Evolutionary conservation across 352 stramenopile species (phyloP).

Genomic region (Globisporangium recalcitrans): DNA sequence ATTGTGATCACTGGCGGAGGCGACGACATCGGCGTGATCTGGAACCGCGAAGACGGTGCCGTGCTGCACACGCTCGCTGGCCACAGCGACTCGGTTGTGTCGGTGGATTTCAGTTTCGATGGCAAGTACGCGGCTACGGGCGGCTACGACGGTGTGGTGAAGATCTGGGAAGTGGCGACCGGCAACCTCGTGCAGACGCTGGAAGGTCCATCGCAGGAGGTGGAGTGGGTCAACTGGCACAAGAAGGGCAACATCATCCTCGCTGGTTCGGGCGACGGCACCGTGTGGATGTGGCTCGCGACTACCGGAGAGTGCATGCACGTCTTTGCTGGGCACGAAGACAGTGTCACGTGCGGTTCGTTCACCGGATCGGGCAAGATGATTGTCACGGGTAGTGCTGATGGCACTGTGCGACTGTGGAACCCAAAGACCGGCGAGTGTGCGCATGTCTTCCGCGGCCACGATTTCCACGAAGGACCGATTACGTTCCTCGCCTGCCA

Average conservation of each 20-base stretch:
- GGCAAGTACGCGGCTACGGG: conserved; percentile 84
- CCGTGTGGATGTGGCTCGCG: conserved; percentile 92
- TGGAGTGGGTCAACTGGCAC: conserved; percentile 90
- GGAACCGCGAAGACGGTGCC: conserved; percentile 77
- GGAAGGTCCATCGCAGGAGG: conserved; percentile 85
- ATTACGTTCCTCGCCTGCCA: conserved; percentile 91
- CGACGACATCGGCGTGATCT: conserved; percentile 82
- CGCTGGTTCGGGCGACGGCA: conserved; percentile 84
- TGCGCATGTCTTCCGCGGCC: conserved; percentile 83
- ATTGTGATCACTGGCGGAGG: conserved; percentile 82
- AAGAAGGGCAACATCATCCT: conserved; percentile 89
- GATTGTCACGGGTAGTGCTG: conserved; percentile 91
- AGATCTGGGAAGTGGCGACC: conserved; percentile 85
- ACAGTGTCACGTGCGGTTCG: conserved; percentile 89
- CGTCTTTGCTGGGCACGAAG: conserved; percentile 97
- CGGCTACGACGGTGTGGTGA: conserved; percentile 82
- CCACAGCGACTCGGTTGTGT: conserved; percentile 81
- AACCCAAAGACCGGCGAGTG: conserved; percentile 94
- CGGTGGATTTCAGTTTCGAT: conserved; percentile 84
- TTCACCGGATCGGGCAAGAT: conserved; percentile 96
- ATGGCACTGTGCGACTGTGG: conserved; percentile 95
- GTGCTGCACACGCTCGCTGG: conserved; percentile 75
- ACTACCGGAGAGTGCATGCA: conserved; percentile 95
- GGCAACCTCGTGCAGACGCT: conserved; percentile 77
- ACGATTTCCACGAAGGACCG: conserved; percentile 82